These are phyloP conservation scores for Biscogniauxia marginata DNA, from an alignment of 2,329 filamentous ascomycete genomes.

Conservation along the genomic window DNA sequence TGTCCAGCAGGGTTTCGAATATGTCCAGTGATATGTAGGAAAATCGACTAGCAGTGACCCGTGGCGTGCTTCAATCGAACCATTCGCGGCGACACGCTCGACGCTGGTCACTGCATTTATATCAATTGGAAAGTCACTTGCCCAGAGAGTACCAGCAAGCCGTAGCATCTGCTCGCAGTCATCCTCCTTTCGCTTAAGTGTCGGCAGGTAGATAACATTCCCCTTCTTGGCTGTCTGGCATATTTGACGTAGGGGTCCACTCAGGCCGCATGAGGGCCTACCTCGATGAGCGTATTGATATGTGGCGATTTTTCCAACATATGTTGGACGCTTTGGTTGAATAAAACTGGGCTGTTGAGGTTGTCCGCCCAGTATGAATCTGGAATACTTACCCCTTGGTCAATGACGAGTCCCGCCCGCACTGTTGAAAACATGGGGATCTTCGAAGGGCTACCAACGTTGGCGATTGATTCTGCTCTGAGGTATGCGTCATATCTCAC, in stretches of 20 bases:
- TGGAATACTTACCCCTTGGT: too few relatives aligned
- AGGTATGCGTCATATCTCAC: too few relatives aligned
- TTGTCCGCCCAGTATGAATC: neutral
- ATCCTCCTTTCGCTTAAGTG: neutral
- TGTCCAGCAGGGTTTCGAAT: neutral
- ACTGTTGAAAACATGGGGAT: too few relatives aligned
- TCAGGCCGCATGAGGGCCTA: constrained; percentile 2
- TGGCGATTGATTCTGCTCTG: too few relatives aligned
- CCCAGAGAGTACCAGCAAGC: neutral
- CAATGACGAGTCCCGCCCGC: too few relatives aligned
- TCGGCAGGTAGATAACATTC: neutral
- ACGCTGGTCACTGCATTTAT: neutral
- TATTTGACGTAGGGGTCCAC: neutral
- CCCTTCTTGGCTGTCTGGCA: neutral
- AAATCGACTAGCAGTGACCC: neutral
- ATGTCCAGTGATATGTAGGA: neutral
- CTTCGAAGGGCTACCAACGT: too few relatives aligned
- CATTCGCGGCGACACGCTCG: neutral
- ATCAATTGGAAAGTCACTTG: neutral
- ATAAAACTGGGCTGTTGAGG: neutral
- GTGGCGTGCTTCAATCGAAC: neutral
- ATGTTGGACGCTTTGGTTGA: neutral
- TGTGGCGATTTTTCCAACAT: neutral
- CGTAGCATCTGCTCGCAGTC: neutral
- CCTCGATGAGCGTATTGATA: neutral